Conservation (phyloP, 345 rosid species). For the Kandelia obovata region DNA sequence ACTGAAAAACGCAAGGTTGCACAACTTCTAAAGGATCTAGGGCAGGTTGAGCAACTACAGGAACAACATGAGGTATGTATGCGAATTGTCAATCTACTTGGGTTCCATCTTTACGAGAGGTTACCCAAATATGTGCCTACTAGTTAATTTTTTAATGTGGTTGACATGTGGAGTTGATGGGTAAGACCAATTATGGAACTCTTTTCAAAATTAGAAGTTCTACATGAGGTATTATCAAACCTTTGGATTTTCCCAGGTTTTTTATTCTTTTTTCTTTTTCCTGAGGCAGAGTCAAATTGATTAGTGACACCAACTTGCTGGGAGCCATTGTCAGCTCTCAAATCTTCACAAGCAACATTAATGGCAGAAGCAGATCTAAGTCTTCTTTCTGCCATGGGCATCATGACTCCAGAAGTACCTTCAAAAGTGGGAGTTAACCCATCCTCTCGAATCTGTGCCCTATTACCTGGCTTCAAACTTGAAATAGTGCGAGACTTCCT, state of each 20-base stretch:
- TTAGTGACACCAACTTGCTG: constrained; percentile 9
- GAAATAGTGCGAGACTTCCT: constrained; percentile 26
- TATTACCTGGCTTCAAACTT: constrained; percentile 22
- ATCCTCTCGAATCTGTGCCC: constrained; percentile 20
- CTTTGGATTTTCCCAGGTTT: constrained; percentile 14
- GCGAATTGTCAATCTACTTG: constrained; percentile 3
- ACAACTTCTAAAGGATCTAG: constrained; percentile 44
- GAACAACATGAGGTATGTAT: constrained; percentile 55
- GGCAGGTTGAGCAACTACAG: constrained; percentile 44
- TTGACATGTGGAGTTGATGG: constrained; percentile 7
- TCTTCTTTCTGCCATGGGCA: constrained; percentile 14
- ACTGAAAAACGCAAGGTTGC: constrained; percentile 52
- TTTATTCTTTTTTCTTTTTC: background rate
- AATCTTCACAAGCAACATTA: constrained; percentile 16
- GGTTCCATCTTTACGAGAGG: constrained; percentile 4
- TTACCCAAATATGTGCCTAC: background rate
- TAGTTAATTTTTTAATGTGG: constrained; percentile 7
- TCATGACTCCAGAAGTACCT: constrained; percentile 6
- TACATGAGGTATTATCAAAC: constrained; percentile 13
- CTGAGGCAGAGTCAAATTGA: constrained; percentile 17
- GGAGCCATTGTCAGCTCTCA: constrained; percentile 22
- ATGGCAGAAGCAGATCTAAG: constrained; percentile 18
- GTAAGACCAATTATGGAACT: constrained; percentile 6
- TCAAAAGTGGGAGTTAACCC: constrained; percentile 12
- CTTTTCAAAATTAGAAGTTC: constrained; percentile 8